phyloP scores from a whole-genome alignment of 2,329 filamentous ascomycete species.

The Alternaria postmessia region DNA sequence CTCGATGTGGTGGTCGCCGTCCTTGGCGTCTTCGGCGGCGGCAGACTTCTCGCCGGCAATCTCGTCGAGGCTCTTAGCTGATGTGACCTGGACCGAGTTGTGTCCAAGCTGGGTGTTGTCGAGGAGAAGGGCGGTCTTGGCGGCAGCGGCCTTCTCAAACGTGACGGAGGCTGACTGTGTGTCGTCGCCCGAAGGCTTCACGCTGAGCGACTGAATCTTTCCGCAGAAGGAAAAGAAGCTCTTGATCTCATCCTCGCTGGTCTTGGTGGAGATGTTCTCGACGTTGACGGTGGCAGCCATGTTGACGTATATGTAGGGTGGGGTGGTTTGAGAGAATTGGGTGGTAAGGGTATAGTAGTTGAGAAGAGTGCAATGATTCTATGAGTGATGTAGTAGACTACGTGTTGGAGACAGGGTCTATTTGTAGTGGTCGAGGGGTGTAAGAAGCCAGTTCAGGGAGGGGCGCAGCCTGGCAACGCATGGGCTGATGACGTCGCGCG shows the following conservation, averaged over 20 bases:
- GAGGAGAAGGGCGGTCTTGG: slow-evolving; percentile 94
- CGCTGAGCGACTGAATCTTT: slow-evolving; percentile 85
- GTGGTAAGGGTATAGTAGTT: not conserved
- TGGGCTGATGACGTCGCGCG: slow-evolving; percentile 29
- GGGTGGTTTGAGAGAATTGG: not conserved
- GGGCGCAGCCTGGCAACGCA: slow-evolving; percentile 21
- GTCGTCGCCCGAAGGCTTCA: slow-evolving; percentile 70
- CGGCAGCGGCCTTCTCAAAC: slow-evolving; percentile 96
- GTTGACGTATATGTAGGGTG: slow-evolving; percentile 26
- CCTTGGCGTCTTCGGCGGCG: slow-evolving; percentile 59
- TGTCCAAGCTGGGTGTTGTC: slow-evolving; percentile 93
- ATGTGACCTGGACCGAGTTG: slow-evolving; percentile 77
- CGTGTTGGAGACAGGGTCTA: slow-evolving; percentile 11
- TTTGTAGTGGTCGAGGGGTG: slow-evolving; percentile 24
- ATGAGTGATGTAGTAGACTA: not conserved
- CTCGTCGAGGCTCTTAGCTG: slow-evolving; percentile 72
- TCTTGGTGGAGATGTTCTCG: slow-evolving; percentile 83
- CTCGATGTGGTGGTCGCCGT: slow-evolving; percentile 73
- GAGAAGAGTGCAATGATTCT: not conserved
- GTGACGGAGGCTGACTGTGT: slow-evolving; percentile 88
- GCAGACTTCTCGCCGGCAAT: slow-evolving; percentile 67
- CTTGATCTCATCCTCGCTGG: slow-evolving; percentile 87
- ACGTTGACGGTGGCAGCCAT: slow-evolving; percentile 79
- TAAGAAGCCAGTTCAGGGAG: slow-evolving; percentile 23
- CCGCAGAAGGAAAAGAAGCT: slow-evolving; percentile 98